phyloP scores from a whole-genome alignment of 108 stramenopile species.

The Hondaea fermentalgiana region DNA sequence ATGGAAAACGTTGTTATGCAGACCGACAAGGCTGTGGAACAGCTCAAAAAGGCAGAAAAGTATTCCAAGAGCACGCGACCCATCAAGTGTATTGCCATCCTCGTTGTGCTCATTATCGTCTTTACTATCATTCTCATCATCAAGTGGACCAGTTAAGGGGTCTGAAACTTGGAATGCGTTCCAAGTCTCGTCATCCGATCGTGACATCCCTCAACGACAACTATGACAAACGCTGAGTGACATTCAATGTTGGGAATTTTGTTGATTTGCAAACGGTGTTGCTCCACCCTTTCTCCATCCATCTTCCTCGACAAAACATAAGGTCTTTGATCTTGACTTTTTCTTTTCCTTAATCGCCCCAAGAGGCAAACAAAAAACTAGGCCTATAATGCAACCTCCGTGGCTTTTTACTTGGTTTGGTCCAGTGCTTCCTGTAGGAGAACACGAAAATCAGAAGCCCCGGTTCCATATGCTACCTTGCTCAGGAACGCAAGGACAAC shows the following conservation, averaged over 20 bases:
- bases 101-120: slow-evolving; percentile 37
- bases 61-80: slow-evolving; percentile 87
- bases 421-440: neutral
- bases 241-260: no score
- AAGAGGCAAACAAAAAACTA: no score
- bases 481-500: neutral
- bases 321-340: no score
- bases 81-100: slow-evolving; percentile 38
- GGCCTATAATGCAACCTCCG: no score
- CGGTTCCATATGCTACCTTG: neutral
- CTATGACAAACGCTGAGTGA: no score
- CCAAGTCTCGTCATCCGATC: no score
- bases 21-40: slow-evolving; percentile 86
- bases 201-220: no score
- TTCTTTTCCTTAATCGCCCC: no score
- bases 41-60: slow-evolving; percentile 91
- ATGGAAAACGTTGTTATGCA: slow-evolving; percentile 99
- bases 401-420: neutral
- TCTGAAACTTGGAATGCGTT: no score
- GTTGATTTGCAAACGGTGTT: no score
- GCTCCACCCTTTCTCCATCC: no score
- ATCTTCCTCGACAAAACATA: no score
- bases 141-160: neutral
- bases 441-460: neutral
- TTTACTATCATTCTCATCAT: slow-evolving; percentile 37